Evolutionary conservation across 768 basidiomycete genomes (phyloP), one percentile per base, ranked within the genome.

Genomic region (Hygrocybe punicea): DNA sequence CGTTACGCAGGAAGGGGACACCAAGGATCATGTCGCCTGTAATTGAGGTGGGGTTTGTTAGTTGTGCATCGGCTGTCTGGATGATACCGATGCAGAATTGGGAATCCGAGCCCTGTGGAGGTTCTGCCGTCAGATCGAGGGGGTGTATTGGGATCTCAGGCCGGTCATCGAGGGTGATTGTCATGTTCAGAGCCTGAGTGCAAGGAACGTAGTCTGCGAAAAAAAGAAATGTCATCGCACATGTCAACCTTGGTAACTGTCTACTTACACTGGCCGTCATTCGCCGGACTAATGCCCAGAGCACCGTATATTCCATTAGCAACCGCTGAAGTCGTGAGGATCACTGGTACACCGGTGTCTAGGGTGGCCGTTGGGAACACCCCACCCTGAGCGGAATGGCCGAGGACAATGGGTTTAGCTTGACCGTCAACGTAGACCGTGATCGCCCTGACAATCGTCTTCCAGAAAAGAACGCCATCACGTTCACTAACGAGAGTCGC

Each of bases 251-350:
- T 34, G 11, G 33, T 37, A 17, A 58, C n/a, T n/a, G 24, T 25
- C 48, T 14, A 73, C 87, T 58, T 61, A 89, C 89, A 89, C 49
- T 80, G 75, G 17, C 87, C 85, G 59, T 89, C 85, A 1, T 72
- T 55, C 0, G 73, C 79, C 7, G 87, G 85, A 19, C 68, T 63
- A 24, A 91, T 73, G 1, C 84, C 86, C 52, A 89, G 71, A 3
- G 89, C 86, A 8, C 89, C 89, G 57, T 91, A 92, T 17, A 91
- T 86, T 6, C 78, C 89, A 61, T 92, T 86, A 14, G 89, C 86
- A 17, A 92, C 75, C 3, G 63, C 53, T 4, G 74, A 70, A 0
- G 84, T 82, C 6, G 87, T 80, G 1, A 92, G 66, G 50, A 92
- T 90, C 13, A 79, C 56, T 0, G 89, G 86, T 0, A 84, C 77